Conservation (phyloP, 2,329 filamentous ascomycete genomes). For the Fusarium paranaense region DNA sequence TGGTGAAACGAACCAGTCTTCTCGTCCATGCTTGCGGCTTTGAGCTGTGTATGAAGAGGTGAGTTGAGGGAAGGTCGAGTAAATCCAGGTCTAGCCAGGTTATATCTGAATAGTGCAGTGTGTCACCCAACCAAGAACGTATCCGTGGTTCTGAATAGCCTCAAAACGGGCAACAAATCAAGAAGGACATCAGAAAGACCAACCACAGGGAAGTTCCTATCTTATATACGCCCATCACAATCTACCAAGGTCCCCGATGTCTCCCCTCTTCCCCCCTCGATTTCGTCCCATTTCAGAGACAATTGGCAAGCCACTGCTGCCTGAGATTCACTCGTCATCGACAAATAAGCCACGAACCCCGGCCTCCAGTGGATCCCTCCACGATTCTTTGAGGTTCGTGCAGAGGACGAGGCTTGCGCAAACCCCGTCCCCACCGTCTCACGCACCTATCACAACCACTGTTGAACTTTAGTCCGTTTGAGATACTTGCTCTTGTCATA, state of each 20-base stretch:
- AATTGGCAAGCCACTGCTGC: constrained; percentile 29
- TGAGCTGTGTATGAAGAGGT: not conserved
- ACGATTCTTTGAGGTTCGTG: constrained; percentile 14
- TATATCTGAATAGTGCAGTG: not conserved
- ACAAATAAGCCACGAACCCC: constrained; percentile 7
- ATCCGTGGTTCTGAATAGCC: not conserved
- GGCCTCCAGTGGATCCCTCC: constrained; percentile 17
- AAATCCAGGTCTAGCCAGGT: not conserved
- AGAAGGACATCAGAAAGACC: not conserved
- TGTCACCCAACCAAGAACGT: not conserved
- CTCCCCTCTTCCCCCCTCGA: constrained; percentile 14
- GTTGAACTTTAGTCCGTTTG: constrained; percentile 28
- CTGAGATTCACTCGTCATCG: constrained; percentile 11
- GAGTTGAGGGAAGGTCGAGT: not conserved
- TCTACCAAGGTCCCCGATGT: constrained; percentile 6
- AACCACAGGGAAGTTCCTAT: not conserved
- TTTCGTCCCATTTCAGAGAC: constrained; percentile 23
- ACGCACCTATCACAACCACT: constrained; percentile 30
- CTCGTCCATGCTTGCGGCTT: constrained; percentile 53
- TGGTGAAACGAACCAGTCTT: constrained; percentile 66
- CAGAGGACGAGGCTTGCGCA: constrained; percentile 15
- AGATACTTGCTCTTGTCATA: constrained; percentile 8
- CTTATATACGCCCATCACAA: constrained; percentile 21
- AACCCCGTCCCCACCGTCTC: constrained; percentile 25
- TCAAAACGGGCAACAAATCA: not conserved